These are phyloP conservation scores for Bothriochloa decipiens DNA, from an alignment of 176 grass and related monocot genomes.

Conservation along the genomic window DNA sequence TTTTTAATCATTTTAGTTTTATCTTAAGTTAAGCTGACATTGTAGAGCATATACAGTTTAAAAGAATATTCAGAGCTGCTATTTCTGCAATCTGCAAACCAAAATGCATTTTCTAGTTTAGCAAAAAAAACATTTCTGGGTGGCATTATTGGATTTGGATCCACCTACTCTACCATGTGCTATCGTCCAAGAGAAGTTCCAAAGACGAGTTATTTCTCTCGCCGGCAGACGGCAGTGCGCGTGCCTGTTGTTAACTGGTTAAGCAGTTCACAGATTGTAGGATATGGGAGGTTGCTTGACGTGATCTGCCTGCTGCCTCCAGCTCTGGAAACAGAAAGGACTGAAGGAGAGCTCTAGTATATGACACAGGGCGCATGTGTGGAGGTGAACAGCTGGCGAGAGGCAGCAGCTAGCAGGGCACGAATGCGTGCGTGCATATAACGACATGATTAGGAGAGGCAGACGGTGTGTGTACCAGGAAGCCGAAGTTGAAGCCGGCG, in stretches of 20 bases:
- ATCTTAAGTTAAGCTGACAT: neutral
- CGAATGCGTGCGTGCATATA: no score
- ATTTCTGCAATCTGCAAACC: neutral
- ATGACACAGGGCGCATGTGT: no score
- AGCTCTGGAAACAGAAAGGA: neutral
- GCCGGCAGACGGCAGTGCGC: neutral
- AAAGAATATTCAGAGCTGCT: neutral
- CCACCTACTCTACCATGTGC: neutral
- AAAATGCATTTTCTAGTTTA: neutral
- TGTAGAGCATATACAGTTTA: neutral
- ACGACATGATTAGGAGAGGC: no score
- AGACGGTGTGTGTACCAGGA: conserved; percentile 40
- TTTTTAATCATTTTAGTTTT: neutral
- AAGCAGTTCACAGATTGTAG: neutral
- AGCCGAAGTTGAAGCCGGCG: conserved; percentile 55
- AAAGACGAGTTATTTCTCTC: neutral
- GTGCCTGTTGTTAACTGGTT: neutral
- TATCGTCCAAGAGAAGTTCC: neutral
- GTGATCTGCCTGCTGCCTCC: neutral
- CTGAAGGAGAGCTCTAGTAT: no score
- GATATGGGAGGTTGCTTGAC: neutral
- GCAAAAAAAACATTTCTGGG: neutral
- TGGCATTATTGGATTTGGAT: neutral
- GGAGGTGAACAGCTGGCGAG: no score
- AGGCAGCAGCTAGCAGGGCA: no score